Evolutionary conservation across 2,329 filamentous ascomycete genomes (phyloP).

Genomic region (Claviceps paspali): DNA sequence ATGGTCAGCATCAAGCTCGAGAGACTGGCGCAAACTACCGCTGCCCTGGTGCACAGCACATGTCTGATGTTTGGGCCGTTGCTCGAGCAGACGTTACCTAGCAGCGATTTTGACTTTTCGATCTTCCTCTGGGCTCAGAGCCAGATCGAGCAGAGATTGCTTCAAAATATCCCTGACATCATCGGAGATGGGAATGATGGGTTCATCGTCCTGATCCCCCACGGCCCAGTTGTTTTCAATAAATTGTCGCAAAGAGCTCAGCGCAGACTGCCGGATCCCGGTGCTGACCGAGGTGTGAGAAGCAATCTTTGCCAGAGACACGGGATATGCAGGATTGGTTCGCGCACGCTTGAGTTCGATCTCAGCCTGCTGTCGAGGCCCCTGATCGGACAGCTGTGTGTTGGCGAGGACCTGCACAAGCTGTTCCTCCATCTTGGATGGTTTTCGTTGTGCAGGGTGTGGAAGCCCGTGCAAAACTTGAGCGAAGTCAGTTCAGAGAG

Average conservation of each 20-base stretch:
- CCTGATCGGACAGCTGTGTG: conserved; percentile 65
- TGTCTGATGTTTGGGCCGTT: neutral
- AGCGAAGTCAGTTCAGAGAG: neutral
- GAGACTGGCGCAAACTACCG: neutral
- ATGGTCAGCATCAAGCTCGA: neutral
- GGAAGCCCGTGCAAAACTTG: neutral
- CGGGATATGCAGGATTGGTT: conserved; percentile 55
- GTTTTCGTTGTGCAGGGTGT: conserved; percentile 2
- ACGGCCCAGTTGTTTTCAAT: conserved; percentile 74
- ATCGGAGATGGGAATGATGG: conserved; percentile 53
- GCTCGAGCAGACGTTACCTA: conserved; percentile 37
- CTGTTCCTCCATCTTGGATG: conserved; percentile 66
- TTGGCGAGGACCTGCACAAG: conserved; percentile 76
- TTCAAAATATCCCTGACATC: conserved; percentile 60
- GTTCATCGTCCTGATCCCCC: conserved; percentile 50
- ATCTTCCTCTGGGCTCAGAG: conserved; percentile 57
- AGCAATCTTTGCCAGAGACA: conserved; percentile 67
- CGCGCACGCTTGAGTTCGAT: conserved; percentile 61
- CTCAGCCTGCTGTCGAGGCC: conserved; percentile 73
- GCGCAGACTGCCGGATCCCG: conserved; percentile 66
- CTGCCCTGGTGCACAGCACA: no score
- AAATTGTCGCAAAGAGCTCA: conserved; percentile 68
- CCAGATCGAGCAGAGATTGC: conserved; percentile 59
- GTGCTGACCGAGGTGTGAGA: conserved; percentile 58
- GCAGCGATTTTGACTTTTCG: conserved; percentile 81